These are phyloP conservation scores for Talaromyces sp. DNA, from an alignment of 2,329 filamentous ascomycete species.

Conservation along the genomic window DNA sequence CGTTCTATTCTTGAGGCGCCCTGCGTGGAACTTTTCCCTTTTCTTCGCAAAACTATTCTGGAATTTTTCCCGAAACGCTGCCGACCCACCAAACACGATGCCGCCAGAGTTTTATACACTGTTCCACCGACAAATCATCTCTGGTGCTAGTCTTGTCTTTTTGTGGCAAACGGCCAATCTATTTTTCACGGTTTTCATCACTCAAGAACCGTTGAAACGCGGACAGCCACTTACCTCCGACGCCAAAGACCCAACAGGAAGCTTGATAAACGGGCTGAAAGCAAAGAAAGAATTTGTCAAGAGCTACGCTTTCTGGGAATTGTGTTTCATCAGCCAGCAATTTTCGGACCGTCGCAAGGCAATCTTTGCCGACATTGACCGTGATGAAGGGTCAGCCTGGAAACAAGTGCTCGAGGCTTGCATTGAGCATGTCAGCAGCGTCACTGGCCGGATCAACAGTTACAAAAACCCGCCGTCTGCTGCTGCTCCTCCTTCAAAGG, in stretches of 20 bases:
- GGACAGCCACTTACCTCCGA: conserved; percentile 77
- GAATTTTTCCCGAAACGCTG: conserved; percentile 67
- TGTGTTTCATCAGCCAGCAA: conserved; percentile 70
- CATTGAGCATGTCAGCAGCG: conserved; percentile 61
- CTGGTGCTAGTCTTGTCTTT: conserved; percentile 62
- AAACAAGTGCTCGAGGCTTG: conserved; percentile 69
- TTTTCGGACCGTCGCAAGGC: conserved; percentile 71
- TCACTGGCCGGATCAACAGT: conserved; percentile 63
- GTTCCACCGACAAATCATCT: conserved; percentile 52
- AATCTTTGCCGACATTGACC: conserved; percentile 84
- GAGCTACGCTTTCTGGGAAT: conserved; percentile 87
- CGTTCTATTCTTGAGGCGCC: conserved; percentile 55
- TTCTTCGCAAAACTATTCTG: conserved; percentile 67
- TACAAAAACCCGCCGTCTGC: conserved; percentile 46
- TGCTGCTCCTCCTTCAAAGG: conserved; percentile 30
- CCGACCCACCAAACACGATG: conserved; percentile 49
- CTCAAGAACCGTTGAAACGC: conserved; percentile 76
- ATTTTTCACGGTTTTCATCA: conserved; percentile 75
- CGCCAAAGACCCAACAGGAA: conserved; percentile 87
- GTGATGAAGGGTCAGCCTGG: conserved; percentile 74
- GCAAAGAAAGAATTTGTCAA: conserved; percentile 74
- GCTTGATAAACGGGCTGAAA: conserved; percentile 75
- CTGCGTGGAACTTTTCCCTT: conserved; percentile 66
- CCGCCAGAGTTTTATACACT: conserved; percentile 56
- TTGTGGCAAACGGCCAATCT: conserved; percentile 74